Percentiles rank a stretch among this genome's conserved stretches.
These are phyloP conservation scores for Apiotrichum montevideense DNA, from an alignment of 1,284 basidiomycete genomes.

Conservation along the genomic window DNA sequence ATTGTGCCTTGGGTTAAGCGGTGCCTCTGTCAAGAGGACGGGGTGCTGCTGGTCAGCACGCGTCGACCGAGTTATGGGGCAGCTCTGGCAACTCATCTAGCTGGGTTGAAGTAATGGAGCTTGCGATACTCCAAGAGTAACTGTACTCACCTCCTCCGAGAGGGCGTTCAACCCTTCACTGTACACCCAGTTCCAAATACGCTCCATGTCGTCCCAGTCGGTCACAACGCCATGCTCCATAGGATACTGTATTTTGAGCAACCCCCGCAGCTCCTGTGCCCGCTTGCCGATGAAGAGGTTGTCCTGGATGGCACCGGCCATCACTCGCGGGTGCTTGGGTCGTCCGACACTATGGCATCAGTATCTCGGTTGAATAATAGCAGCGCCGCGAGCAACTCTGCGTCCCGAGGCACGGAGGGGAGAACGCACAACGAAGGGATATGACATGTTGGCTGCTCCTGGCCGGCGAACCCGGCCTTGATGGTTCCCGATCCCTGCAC, in stretches of 20 bases:
- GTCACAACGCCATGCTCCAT: conserved; percentile 87
- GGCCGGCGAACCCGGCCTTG: conserved; percentile 95
- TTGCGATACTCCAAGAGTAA: too few species aligned
- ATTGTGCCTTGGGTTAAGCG: conserved; percentile 88
- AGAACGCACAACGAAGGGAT: conserved; percentile 88
- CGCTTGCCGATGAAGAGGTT: conserved; percentile 87
- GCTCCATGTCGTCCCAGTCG: conserved; percentile 98
- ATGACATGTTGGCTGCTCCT: conserved; percentile 96
- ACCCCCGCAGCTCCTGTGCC: conserved; percentile 86
- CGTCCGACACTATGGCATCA: conserved; percentile 68
- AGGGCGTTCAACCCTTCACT: conserved; percentile 87
- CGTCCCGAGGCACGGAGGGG: too few species aligned
- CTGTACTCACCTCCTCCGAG: conserved; percentile 76
- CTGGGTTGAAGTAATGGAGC: too few species aligned
- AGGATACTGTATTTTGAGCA: conserved; percentile 96
- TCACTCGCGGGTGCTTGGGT: conserved; percentile 90
- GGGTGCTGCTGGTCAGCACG: conserved; percentile 63
- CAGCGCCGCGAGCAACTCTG: not conserved
- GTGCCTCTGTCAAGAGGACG: conserved; percentile 89
- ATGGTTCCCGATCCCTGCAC: conserved; percentile 88
- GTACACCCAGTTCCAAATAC: conserved; percentile 96
- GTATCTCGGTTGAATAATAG: not conserved
- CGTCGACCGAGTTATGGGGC: not conserved
- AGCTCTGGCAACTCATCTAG: not conserved
- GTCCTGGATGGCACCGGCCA: conserved; percentile 66